Percentiles rank a stretch among this genome's conserved stretches.
phyloP scores from a whole-genome alignment of 306 rosid genomes.

The Vicia faba region DNA sequence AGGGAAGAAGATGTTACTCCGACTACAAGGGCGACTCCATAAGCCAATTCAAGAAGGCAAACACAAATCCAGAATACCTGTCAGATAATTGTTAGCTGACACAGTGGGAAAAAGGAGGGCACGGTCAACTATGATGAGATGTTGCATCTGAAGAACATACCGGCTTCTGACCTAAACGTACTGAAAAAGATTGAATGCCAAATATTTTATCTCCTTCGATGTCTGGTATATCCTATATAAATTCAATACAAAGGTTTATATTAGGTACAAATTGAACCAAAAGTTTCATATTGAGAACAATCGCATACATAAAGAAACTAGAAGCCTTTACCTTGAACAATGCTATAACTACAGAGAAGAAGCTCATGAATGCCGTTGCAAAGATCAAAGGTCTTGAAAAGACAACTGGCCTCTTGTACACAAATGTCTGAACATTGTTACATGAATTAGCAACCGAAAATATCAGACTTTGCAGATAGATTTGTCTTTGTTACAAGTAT shows the following conservation, averaged over 20 bases:
- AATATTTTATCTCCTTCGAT: slow-evolving; percentile 87
- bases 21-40: slow-evolving; percentile 67
- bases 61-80: slow-evolving; percentile 97
- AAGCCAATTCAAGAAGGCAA: slow-evolving; percentile 82
- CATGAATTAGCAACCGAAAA: slow-evolving; percentile 37
- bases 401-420: slow-evolving; percentile 74
- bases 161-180: slow-evolving; percentile 82
- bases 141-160: slow-evolving; percentile 47
- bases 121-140: slow-evolving; percentile 26
- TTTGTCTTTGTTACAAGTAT: neutral
- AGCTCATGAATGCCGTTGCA: slow-evolving; percentile 95
- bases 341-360: slow-evolving; percentile 97
- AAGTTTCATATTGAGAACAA: slow-evolving; percentile 27
- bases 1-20: slow-evolving; percentile 73
- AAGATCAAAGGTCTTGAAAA: slow-evolving; percentile 81
- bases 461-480: slow-evolving; percentile 32
- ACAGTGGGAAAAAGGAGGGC: slow-evolving; percentile 2
- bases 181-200: slow-evolving; percentile 86
- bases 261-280: slow-evolving; percentile 25
- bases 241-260: slow-evolving; percentile 19
- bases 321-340: slow-evolving; percentile 75
- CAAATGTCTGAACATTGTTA: slow-evolving; percentile 65
- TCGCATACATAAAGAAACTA: slow-evolving; percentile 11
- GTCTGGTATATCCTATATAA: slow-evolving; percentile 87
- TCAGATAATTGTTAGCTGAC: slow-evolving; percentile 39